Base-by-base conservation (phyloP, 805 yeast species). In the Saccharomyces jurei region DNA sequence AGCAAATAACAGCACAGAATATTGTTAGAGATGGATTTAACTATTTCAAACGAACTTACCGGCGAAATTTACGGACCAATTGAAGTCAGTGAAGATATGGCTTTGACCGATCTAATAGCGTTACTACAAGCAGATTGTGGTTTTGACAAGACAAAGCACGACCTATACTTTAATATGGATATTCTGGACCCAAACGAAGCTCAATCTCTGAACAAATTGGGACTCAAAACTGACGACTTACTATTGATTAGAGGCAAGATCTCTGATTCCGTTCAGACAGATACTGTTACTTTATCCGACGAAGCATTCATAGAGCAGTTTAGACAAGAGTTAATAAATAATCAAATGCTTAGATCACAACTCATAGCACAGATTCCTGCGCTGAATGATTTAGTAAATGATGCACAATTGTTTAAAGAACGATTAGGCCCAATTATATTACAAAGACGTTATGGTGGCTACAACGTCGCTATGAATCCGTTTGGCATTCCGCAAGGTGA, bases 71-170 rank as follows among this genome's bases (percentile, higher is more conserved):
- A 78, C 52, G 71, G 71, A 10, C 69, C 74, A 1, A 52, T 87
- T 1, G 96, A 89, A 52, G 77, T 89, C 4, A 79, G 88, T 3
- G 79, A 73, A 1, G 86, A 84, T 13, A 77, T 89, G 74, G 66
- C 81, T 0, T 66, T 89, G 9, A 74, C 68, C 13, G 96, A 90
- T 66, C 77, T 91, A 59, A 77, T 80, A 56, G 95, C 92, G 0
- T 82, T 85, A 58, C 64, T 90, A 9, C 85, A 84, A 56, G 81
- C 85, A 1, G 96, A 89, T 63, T 78, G 89, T 8, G 77, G 74
- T 13, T 77, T 85, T 51, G 71, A 74, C 10, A 70, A 77, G 3
- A 61, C 65, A 0, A 61, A 70, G 14, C 87, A 85, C 63, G 67
- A 73, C n/a, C 61, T 89, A 49, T 65, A 73, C 25, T 74, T 73